Percentiles rank a stretch among this genome's conserved stretches.
Evolutionary conservation across 1,284 basidiomycete genomes (phyloP).

Genomic region (Naganishia sp.): DNA sequence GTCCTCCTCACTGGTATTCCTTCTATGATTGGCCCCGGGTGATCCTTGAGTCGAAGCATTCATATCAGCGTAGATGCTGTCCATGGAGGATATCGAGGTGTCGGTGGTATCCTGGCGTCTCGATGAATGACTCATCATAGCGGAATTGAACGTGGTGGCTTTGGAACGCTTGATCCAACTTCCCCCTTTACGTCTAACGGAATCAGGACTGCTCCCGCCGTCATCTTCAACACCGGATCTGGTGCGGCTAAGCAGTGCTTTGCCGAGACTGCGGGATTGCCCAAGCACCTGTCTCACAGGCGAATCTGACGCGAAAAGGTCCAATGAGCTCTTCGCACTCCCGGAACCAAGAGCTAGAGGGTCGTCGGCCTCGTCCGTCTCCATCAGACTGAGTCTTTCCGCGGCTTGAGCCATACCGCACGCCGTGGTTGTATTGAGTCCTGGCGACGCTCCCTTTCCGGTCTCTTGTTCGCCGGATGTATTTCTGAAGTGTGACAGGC

Average conservation of each 20-base stretch:
- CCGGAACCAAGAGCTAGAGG: conserved; percentile 8
- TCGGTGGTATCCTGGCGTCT: conserved; percentile 13
- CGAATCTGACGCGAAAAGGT: conserved; percentile 19
- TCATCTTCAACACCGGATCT: conserved; percentile 22
- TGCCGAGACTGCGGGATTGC: conserved; percentile 33
- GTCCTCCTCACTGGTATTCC: conserved; percentile 22
- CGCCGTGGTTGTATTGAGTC: conserved; percentile 36
- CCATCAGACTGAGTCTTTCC: conserved; percentile 36
- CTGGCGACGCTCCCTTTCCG: conserved; percentile 38
- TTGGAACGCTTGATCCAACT: conserved; percentile 36
- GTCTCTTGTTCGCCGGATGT: conserved; percentile 14
- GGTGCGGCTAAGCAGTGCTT: conserved; percentile 14
- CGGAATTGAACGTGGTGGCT: conserved; percentile 20
- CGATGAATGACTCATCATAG: background rate
- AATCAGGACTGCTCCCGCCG: conserved; percentile 27
- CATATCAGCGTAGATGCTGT: conserved; percentile 25
- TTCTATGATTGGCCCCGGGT: conserved; percentile 15
- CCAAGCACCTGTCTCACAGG: conserved; percentile 27
- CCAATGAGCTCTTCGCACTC: background rate
- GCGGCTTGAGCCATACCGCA: conserved; percentile 47
- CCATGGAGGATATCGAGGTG: conserved; percentile 21
- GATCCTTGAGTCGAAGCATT: conserved; percentile 12
- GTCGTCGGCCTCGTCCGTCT: conserved; percentile 22
- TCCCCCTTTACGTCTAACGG: conserved; percentile 28
- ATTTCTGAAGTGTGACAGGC: conserved; percentile 16